Conservation (phyloP, 495 filamentous ascomycete species). For the Penicillium chermesinum region DNA sequence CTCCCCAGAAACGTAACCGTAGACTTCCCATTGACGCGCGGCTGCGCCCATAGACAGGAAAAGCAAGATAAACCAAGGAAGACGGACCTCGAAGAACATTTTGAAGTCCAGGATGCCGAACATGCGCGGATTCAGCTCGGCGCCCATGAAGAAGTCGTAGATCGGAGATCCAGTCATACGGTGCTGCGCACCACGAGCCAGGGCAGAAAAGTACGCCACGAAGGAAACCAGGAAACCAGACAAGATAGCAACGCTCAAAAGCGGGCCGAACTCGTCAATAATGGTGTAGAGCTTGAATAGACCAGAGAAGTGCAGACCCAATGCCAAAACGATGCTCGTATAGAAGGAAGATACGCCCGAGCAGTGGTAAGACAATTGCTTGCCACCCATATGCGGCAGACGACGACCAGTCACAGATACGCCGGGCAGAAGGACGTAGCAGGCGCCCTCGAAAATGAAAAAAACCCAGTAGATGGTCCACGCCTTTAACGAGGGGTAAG, state of each 20-base stretch:
- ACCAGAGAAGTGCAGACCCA: constrained; percentile 69
- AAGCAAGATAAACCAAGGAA: constrained; percentile 95
- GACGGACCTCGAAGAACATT: constrained; percentile 98
- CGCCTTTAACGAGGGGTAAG: constrained; percentile 71
- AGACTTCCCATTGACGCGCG: constrained; percentile 79
- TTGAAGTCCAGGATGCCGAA: constrained; percentile 94
- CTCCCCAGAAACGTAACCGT: constrained; percentile 89
- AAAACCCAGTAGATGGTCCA: constrained; percentile 94
- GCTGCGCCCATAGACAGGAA: constrained; percentile 71
- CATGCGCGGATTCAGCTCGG: constrained; percentile 93
- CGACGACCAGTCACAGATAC: constrained; percentile 80
- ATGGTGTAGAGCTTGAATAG: constrained; percentile 88
- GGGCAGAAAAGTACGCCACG: constrained; percentile 77
- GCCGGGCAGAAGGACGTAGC: constrained; percentile 81
- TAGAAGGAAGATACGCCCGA: constrained; percentile 85
- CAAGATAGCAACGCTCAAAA: constrained; percentile 85
- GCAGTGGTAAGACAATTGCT: constrained; percentile 90
- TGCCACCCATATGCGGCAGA: constrained; percentile 71
- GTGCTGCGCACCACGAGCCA: constrained; percentile 74
- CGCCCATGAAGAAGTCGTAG: constrained; percentile 99
- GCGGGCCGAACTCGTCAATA: constrained; percentile 90
- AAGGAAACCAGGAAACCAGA: constrained; percentile 77
- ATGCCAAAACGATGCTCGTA: constrained; percentile 64
- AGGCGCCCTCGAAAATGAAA: constrained; percentile 72
- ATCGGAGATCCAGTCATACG: constrained; percentile 88